Base-by-base conservation (phyloP, 768 basidiomycete species). In the Hericium erinaceus region DNA sequence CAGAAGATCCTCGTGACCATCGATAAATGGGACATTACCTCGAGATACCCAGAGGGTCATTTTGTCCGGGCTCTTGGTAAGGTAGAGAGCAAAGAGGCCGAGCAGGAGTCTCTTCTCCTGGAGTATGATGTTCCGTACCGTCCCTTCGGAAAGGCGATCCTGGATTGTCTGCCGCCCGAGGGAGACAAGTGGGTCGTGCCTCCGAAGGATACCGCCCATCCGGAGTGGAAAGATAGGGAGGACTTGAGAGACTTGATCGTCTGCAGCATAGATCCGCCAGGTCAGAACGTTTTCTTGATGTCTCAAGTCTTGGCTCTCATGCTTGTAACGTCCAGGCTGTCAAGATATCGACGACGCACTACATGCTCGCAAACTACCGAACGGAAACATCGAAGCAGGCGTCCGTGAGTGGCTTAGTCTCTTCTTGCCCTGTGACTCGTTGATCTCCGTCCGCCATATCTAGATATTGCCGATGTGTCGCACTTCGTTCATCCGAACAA, bases 261-360 rank as follows among this genome's bases (percentile, higher is more conserved):
- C 37, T 98, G 97, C 70, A 97, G 94, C 67, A 98, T 99, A 63
- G 97, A 99, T 74, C 97, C 97, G 2, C 94, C 93, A 12, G 84
- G 93, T 91, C 60, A 54, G 76, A 15, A 24, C 55, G 1, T 44
- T 10, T 33, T 8, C 18, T 52, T 26, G 37, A 44, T 1, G 18
- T 10, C 11, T 15, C 20, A 13, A 9, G 9, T 9, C 8, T 10
- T 18, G 20, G 37, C 71, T 65, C 7, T 46, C 15, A 50, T 40
- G 57, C 28, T 54, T 53, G 10, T 18, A 4, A 44, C 1, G 22
- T 16, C 13, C 58, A 95, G 94, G 83, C 49, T 98, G 97, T 73
- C 92, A 95, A 65, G 97, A 99, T 72, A 99, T 99, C 16, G 97
- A 99, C 65, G 97, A 99, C 69, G 97, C 97, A 0, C 73, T 99